These are phyloP conservation scores for Cyberlindnera maritima DNA, from an alignment of 805 yeast genomes.

Conservation along the genomic window DNA sequence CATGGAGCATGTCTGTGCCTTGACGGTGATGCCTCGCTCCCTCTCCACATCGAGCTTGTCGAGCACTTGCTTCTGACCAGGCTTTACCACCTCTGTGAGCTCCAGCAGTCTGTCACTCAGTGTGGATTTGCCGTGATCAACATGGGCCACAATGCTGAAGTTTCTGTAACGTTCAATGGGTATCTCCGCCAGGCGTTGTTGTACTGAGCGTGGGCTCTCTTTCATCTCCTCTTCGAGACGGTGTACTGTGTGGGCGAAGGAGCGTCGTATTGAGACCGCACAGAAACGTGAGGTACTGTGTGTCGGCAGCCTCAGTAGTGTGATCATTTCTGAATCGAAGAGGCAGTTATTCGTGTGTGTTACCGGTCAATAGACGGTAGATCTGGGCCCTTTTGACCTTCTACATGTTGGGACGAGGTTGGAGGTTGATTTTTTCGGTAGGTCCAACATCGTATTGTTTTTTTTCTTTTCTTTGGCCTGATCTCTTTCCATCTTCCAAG, in stretches of 20 bases:
- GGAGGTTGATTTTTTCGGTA: not conserved
- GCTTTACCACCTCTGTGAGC: conserved; percentile 81
- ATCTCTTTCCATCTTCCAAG: too few species aligned
- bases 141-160: conserved; percentile 95
- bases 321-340: not conserved
- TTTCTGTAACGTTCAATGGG: conserved; percentile 84
- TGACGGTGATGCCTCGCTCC: conserved; percentile 94
- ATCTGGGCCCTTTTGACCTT: too few species aligned
- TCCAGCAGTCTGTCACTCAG: conserved; percentile 85
- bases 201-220: conserved; percentile 18
- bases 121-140: conserved; percentile 88
- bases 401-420: too few species aligned
- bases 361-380: too few species aligned
- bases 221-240: not conserved
- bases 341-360: too few species aligned
- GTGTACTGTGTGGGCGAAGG: not conserved
- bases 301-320: not conserved
- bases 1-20: conserved; percentile 97
- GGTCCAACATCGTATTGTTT: not conserved
- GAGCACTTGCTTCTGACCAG: conserved; percentile 81
- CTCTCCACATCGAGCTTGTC: conserved; percentile 93
- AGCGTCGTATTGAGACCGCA: not conserved
- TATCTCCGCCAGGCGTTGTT: conserved; percentile 65
- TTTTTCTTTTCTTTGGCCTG: too few species aligned
- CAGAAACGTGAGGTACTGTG: not conserved